Conservation (phyloP, 2,329 filamentous ascomycete genomes). For the Curvularia verruculosa region DNA sequence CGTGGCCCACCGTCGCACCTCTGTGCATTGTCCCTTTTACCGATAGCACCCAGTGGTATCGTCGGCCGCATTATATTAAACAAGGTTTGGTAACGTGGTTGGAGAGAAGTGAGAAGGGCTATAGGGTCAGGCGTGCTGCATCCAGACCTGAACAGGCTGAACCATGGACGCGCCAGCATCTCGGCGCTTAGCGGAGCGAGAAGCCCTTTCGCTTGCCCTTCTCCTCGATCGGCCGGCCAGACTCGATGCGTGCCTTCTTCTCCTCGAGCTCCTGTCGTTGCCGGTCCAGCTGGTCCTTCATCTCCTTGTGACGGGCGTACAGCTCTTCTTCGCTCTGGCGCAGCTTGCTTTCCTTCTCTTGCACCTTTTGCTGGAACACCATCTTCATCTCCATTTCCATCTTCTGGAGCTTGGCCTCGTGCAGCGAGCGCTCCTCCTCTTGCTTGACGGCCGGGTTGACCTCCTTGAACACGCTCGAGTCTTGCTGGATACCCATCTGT, state of each 20-base stretch:
- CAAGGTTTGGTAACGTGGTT: constrained; percentile 49
- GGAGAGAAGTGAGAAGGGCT: constrained; percentile 43
- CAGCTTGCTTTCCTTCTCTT: constrained; percentile 99
- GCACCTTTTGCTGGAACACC: constrained; percentile 99
- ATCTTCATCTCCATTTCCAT: constrained; percentile 99
- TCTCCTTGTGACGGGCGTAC: constrained; percentile 96
- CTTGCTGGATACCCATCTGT: constrained; percentile 96
- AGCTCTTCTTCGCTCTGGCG: constrained; percentile 99
- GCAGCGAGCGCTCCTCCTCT: constrained; percentile 95
- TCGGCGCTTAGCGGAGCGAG: constrained; percentile 78
- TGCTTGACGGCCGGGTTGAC: constrained; percentile 99
- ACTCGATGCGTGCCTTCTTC: constrained; percentile 96
- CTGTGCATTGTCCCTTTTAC: constrained; percentile 46
- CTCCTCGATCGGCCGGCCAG: constrained; percentile 93
- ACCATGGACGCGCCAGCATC: constrained; percentile 16
- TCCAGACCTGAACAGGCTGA: constrained; percentile 24
- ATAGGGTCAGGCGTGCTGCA: constrained; percentile 36
- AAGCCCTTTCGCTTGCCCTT: constrained; percentile 99
- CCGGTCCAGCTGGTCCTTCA: constrained; percentile 98
- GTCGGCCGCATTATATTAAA: constrained; percentile 50
- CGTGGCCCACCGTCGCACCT: constrained; percentile 38
- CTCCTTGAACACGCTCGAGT: constrained; percentile 99
- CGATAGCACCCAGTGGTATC: constrained; percentile 51
- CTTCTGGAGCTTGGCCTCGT: constrained; percentile 99
- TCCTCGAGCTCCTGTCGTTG: constrained; percentile 95